Evolutionary conservation across 306 rosid species (phyloP).

Genomic region (Boehmeria nivea): DNA sequence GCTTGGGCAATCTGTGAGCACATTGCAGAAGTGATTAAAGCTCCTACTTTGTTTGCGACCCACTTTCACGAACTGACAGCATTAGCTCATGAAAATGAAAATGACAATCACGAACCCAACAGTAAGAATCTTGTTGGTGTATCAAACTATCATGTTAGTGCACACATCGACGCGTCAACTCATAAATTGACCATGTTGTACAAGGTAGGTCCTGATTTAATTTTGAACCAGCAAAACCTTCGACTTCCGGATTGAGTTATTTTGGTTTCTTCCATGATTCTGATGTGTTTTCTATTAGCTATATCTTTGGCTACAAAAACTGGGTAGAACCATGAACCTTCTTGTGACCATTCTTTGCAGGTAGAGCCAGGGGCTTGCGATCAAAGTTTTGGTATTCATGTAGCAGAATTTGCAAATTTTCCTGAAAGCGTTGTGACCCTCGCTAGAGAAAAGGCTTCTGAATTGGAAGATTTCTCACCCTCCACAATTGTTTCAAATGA

Average conservation of each 20-base stretch:
- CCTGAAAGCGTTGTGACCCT: slow-evolving; percentile 84
- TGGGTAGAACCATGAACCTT: slow-evolving; percentile 17
- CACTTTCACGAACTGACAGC: slow-evolving; percentile 95
- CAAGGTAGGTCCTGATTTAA: slow-evolving; percentile 48
- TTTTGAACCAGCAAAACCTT: not conserved
- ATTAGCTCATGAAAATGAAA: slow-evolving; percentile 60
- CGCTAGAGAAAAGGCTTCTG: slow-evolving; percentile 95
- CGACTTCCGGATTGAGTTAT: not conserved
- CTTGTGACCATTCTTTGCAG: slow-evolving; percentile 39
- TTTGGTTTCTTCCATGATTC: not conserved
- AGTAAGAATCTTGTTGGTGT: slow-evolving; percentile 64
- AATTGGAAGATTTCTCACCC: slow-evolving; percentile 91
- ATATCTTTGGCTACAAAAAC: slow-evolving; percentile 10
- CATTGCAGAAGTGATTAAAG: slow-evolving; percentile 78
- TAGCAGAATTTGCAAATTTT: slow-evolving; percentile 94
- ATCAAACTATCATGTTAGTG: slow-evolving; percentile 91
- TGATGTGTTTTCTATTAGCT: slow-evolving; percentile 1
- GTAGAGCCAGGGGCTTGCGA: slow-evolving; percentile 98
- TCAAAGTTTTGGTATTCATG: slow-evolving; percentile 98
- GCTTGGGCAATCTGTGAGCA: slow-evolving; percentile 99
- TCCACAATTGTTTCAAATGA: slow-evolving; percentile 37
- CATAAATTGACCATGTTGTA: slow-evolving; percentile 90
- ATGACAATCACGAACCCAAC: slow-evolving; percentile 29
- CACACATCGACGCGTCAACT: slow-evolving; percentile 84
- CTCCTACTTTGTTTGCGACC: slow-evolving; percentile 94